Evolutionary conservation across 352 stramenopile genomes (phyloP).

Genomic region (Pythium myriotylum): DNA sequence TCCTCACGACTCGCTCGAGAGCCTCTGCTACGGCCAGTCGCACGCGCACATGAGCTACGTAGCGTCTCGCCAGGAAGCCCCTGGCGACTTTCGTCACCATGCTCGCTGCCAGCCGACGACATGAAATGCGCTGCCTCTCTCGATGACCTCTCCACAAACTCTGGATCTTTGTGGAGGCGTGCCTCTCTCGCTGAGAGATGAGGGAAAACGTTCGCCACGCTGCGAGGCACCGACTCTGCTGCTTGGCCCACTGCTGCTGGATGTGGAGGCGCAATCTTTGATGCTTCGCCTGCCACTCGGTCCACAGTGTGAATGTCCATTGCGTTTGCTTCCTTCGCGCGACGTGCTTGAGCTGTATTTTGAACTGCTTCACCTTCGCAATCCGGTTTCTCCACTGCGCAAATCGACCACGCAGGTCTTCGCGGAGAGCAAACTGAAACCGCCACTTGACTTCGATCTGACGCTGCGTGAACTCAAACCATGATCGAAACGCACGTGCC

Average conservation of each 20-base stretch:
- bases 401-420: conserved; percentile 22
- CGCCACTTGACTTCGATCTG: conserved; percentile 29
- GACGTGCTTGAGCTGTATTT: conserved; percentile 24
- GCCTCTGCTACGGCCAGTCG: not conserved
- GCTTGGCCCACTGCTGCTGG: conserved; percentile 21
- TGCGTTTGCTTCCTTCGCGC: conserved; percentile 20
- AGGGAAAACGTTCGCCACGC: conserved; percentile 6
- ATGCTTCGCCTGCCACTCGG: conserved; percentile 17
- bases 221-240: conserved; percentile 5
- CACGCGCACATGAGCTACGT: not conserved
- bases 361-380: conserved; percentile 17
- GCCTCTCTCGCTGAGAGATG: not conserved
- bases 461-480: conserved; percentile 23
- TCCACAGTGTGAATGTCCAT: conserved; percentile 6
- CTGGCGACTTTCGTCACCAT: conserved; percentile 1
- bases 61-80: conserved; percentile 3
- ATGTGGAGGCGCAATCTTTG: conserved; percentile 17
- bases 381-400: conserved; percentile 20
- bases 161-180: conserved; percentile 2
- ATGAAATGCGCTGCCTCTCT: not conserved
- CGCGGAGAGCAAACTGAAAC: conserved; percentile 18
- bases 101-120: not conserved
- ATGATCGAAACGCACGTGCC: conserved; percentile 21
- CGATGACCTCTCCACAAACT: conserved; percentile 13
- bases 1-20: conserved; percentile 10